Evolutionary conservation across 2,329 filamentous ascomycete genomes (phyloP).

Genomic region (Daldinia sp.): DNA sequence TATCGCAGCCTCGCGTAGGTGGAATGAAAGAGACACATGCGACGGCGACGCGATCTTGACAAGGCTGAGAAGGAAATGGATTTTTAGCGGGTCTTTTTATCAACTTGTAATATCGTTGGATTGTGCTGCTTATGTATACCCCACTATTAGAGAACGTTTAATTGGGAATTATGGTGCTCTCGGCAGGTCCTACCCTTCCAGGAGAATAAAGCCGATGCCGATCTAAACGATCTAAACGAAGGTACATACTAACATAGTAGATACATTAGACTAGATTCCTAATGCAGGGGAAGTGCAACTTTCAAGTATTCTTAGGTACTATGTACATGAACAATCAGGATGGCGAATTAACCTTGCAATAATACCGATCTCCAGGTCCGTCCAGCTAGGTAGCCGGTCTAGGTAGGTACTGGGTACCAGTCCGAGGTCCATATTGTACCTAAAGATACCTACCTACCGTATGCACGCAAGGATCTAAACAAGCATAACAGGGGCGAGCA

Average conservation of each 20-base stretch:
- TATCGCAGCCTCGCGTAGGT: slow-evolving; percentile 26
- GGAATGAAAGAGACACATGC: slow-evolving; percentile 12
- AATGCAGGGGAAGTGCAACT: slow-evolving; percentile 27
- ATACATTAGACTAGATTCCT: too few species aligned
- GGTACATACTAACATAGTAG: too few species aligned
- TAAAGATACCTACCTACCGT: not conserved
- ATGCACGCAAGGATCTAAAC: slow-evolving; percentile 22
- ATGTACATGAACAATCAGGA: too few species aligned
- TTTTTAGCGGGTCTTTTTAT: slow-evolving; percentile 19
- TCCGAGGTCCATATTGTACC: too few species aligned
- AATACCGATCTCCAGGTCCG: too few species aligned
- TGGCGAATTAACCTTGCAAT: too few species aligned
- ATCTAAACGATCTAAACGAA: slow-evolving; percentile 25
- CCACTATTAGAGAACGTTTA: not conserved
- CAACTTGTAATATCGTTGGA: slow-evolving; percentile 21
- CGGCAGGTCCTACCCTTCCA: slow-evolving; percentile 16
- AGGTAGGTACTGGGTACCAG: too few species aligned
- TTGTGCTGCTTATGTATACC: not conserved
- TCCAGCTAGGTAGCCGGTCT: too few species aligned
- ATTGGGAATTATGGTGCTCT: slow-evolving; percentile 1
- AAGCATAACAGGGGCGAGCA: not conserved
- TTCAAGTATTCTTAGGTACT: slow-evolving; percentile 10
- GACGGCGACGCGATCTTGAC: slow-evolving; percentile 10
- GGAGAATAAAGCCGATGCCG: slow-evolving; percentile 18
- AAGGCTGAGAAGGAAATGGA: slow-evolving; percentile 24